Conservation (phyloP, 208 protist species). For the Acanthamoeba quina region DNA sequence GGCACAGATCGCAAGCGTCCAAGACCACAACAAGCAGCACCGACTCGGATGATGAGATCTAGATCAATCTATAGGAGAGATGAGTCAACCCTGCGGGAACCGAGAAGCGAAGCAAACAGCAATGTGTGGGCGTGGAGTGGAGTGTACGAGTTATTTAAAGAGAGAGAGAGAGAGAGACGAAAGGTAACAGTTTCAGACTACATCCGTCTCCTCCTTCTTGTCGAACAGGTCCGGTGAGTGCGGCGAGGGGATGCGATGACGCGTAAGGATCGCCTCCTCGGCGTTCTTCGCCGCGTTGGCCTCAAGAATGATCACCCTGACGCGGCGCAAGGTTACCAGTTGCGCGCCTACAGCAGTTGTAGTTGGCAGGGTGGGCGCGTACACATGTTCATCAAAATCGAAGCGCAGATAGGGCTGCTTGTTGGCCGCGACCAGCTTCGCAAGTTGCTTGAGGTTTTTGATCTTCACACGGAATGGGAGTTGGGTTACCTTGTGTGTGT, state of each 20-base stretch:
- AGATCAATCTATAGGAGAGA: too few relatives aligned
- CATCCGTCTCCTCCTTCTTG: background rate
- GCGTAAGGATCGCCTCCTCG: conserved; percentile 20
- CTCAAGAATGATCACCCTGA: conserved; percentile 65
- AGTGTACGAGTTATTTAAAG: too few relatives aligned
- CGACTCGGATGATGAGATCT: background rate
- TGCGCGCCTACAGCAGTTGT: background rate
- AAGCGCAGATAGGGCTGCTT: conserved; percentile 66
- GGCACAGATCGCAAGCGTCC: too few relatives aligned
- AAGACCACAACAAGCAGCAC: background rate
- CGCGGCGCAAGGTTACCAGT: background rate
- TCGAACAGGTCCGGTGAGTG: conserved; percentile 62
- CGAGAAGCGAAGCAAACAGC: too few relatives aligned
- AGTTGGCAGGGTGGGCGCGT: background rate
- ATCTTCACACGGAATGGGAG: background rate
- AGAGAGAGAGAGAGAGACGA: too few relatives aligned
- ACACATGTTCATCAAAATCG: conserved; percentile 73
- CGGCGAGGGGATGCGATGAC: conserved; percentile 53
- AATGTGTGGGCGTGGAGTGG: too few relatives aligned
- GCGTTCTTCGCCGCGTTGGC: conserved; percentile 55
- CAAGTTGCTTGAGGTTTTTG: conserved; percentile 79
- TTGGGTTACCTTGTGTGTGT: background rate
- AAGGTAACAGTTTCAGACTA: background rate
- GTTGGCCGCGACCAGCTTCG: conserved; percentile 69
- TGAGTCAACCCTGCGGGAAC: too few relatives aligned